Evolutionary conservation across 1,139 yeast species (phyloP).

Genomic region (Lodderomyces margitis): DNA sequence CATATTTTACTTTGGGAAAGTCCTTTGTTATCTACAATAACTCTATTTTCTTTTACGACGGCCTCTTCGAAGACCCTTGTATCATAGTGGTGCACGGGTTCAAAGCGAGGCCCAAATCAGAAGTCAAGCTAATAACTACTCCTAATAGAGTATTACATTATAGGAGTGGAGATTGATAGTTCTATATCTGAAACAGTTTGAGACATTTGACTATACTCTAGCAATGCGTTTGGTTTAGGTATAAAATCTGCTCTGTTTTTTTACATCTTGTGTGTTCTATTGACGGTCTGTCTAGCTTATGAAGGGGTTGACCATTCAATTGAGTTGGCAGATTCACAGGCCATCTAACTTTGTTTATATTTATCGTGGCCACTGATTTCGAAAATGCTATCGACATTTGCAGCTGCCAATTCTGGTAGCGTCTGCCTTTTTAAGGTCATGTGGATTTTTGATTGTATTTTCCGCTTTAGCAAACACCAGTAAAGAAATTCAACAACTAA

Average conservation of each 20-base stretch:
- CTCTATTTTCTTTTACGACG: slow-evolving; percentile 17
- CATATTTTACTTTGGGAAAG: background rate
- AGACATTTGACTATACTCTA: slow-evolving; percentile 18
- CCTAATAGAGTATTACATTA: slow-evolving; percentile 14
- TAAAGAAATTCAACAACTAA: no score
- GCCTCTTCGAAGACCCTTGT: slow-evolving; percentile 71
- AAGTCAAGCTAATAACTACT: background rate
- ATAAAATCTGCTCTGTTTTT: no score
- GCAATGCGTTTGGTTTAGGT: background rate
- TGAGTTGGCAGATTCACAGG: no score
- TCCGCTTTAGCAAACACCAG: background rate
- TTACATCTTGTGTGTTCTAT: no score
- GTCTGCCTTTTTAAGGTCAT: background rate
- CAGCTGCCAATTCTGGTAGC: background rate
- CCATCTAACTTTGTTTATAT: no score
- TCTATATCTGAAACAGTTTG: slow-evolving; percentile 23
- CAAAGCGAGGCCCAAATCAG: slow-evolving; percentile 67
- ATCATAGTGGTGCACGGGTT: slow-evolving; percentile 59
- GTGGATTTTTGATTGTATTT: background rate
- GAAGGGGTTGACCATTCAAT: no score
- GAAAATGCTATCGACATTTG: no score
- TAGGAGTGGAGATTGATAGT: slow-evolving; percentile 14
- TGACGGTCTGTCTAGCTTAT: no score
- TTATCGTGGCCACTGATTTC: no score
- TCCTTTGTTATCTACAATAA: background rate